A percentile compares a stretch with the other conserved stretches of the same genome.
phyloP scores from a whole-genome alignment of 2,329 filamentous ascomycete species.

The Trichoderma pleuroti region DNA sequence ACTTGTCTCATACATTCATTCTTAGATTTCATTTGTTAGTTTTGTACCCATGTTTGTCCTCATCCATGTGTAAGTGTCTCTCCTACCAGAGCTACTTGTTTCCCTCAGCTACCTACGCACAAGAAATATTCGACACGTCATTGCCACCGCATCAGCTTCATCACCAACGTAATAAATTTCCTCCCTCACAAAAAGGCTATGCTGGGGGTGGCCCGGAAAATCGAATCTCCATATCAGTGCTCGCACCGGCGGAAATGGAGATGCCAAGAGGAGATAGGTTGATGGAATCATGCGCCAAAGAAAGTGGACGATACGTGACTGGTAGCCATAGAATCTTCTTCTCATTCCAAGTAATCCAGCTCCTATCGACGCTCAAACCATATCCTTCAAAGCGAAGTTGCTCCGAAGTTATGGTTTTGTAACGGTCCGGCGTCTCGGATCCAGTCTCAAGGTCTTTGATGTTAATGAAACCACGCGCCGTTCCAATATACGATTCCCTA shows the following conservation, averaged over 20 bases:
- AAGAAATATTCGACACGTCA: too few species aligned
- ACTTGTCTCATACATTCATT: too few species aligned
- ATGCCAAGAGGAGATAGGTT: background rate
- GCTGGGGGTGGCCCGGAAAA: background rate
- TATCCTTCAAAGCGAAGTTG: background rate
- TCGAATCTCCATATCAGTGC: background rate
- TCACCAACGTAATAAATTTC: background rate
- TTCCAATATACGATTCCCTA: background rate
- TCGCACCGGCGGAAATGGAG: background rate
- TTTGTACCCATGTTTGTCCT: too few species aligned
- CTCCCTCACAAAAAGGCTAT: background rate
- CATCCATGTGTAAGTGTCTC: too few species aligned
- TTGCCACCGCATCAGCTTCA: too few species aligned
- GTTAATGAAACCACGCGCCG: background rate
- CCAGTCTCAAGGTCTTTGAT: background rate
- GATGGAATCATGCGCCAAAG: background rate
- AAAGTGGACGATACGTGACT: background rate
- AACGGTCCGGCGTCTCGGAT: background rate
- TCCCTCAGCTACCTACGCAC: too few species aligned
- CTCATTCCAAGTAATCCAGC: background rate
- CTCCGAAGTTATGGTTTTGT: background rate
- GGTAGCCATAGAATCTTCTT: background rate
- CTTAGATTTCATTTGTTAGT: too few species aligned
- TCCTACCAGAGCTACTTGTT: too few species aligned
- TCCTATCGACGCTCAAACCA: background rate